Conservation (phyloP, 768 basidiomycete genomes). For the Russula earlei region DNA sequence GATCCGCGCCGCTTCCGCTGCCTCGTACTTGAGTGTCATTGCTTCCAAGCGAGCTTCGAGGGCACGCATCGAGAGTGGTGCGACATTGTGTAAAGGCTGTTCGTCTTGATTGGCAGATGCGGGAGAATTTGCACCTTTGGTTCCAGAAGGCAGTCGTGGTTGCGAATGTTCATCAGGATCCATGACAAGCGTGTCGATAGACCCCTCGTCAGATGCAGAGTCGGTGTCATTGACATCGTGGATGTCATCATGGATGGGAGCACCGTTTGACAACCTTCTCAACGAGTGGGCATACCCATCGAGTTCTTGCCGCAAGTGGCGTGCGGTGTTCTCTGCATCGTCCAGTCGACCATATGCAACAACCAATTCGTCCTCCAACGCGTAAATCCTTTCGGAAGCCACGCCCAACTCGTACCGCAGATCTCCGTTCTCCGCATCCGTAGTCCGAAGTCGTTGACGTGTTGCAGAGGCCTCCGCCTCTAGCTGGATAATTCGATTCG, state of each 20-base stretch:
- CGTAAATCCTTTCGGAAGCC: neutral
- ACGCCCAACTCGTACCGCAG: constrained; percentile 8
- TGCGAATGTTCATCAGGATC: constrained; percentile 2
- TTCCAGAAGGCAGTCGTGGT: neutral
- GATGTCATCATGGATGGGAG: neutral
- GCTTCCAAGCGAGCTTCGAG: constrained; percentile 10
- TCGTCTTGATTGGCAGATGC: neutral
- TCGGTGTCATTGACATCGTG: constrained; percentile 10
- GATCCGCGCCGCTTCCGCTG: constrained; percentile 18
- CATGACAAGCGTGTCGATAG: constrained; percentile 17
- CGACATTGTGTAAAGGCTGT: neutral
- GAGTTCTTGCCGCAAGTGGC: constrained; percentile 13
- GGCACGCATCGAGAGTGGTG: neutral
- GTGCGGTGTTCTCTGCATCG: neutral
- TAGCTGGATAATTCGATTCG: constrained; percentile 20
- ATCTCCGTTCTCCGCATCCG: constrained; percentile 8
- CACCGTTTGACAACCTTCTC: neutral
- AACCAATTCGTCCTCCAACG: constrained; percentile 14
- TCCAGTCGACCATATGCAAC: constrained; percentile 5
- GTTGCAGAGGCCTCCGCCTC: constrained; percentile 9
- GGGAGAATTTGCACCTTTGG: constrained; percentile 1
- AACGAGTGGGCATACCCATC: neutral
- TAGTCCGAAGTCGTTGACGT: constrained; percentile 5
- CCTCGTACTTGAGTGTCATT: constrained; percentile 16
- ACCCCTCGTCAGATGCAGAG: constrained; percentile 13